Base-by-base conservation (phyloP, 1,139 yeast genomes). In the Kazachstania sp. region DNA sequence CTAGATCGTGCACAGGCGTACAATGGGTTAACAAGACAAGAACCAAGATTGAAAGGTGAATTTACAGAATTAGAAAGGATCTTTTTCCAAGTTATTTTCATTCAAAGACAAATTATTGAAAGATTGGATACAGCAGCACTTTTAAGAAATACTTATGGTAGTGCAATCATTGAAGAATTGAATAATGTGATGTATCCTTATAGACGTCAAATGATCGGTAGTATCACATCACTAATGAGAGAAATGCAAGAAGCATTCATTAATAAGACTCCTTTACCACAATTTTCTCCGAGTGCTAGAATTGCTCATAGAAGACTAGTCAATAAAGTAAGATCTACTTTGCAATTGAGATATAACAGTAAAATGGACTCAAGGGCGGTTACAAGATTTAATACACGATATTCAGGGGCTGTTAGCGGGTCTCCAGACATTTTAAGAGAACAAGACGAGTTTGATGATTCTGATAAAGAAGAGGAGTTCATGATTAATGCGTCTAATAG, bases 11-110 rank as follows among this genome's bases (percentile, higher is more conserved):
- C 78, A 1, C 70, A 65, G 29, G 67, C 68, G 0, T 73, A 66
- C 46, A 67, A 72, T 52, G 60, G 61, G 1, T 59, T 69, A 40
- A 69, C 78, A 4, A 68, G 67, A 46, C 72, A 66, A 45, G 79
- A 75, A 51, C 77, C 77, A 2, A 63, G 78, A 44, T 57, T 74
- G 36, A 75, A 74, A 49, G 79, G 78, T 0, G 61, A 67, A 13
- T 75, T 69, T 53, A 59, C 63, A 7, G 70, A 68, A 41, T 58
- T 71, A 18, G 71, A 66, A 45, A 62, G 64, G 41, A 64, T 73
- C 1, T 73, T 71, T 46, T 60, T 63, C 12, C 78, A 75, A 46
- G 68, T 75, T 39, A 71, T 73, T 11, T 73, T 71, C 55, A 67
- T 72, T 18, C 58, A 72, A 41, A 67, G 71, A 44, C 77, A 74